Base-by-base conservation (phyloP, 108 stramenopile genomes). In the Pseudonitzschia multiseries region DNA sequence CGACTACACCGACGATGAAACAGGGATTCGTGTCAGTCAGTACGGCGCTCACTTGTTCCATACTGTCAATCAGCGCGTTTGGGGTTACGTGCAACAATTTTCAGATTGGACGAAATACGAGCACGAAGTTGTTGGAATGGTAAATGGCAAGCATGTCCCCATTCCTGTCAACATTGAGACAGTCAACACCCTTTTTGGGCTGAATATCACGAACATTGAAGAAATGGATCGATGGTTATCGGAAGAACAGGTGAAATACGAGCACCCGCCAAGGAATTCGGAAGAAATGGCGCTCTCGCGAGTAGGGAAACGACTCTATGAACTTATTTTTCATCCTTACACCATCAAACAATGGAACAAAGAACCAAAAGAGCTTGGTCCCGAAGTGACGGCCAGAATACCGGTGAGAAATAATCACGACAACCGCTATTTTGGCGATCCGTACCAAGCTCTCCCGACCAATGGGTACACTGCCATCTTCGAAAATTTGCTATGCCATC, bases 131-230 rank as follows among this genome's bases (percentile, higher is more conserved):
- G 27, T 87, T 70, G 93, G 90, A 29, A 0, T 69, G 20, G 79
- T 91, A 20, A 42, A 86, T 70, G 84, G 84, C 44, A 84, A 89
- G 66, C 69, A 83, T 68, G 87, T 92, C 8, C 89, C 90, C 36
- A 90, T 94, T 68, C 93, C 93, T 17, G 90, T 90, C 29, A 94
- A 88, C 61, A 92, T 92, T 43, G 84, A 89, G 50, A 94, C 93
- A 21, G 93, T 94, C 29, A 94, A 94, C 78, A 54, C 67, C 21
- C 79, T 94, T 59, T 91, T 94, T 62, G 87, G 78, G 41, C 57
- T 86, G 40, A 75, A 84, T 28, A 89, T 92, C 52, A 26, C 59
- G n/a, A 81, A 21, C 42, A 69, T 73, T 22, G 71, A 83, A 66
- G 87, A 91, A 73, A 94, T 94, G 93, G 82, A 91, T 50, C 64